These are phyloP conservation scores for Pichia sp. DNA, from an alignment of 1,139 yeast genomes.

Conservation along the genomic window DNA sequence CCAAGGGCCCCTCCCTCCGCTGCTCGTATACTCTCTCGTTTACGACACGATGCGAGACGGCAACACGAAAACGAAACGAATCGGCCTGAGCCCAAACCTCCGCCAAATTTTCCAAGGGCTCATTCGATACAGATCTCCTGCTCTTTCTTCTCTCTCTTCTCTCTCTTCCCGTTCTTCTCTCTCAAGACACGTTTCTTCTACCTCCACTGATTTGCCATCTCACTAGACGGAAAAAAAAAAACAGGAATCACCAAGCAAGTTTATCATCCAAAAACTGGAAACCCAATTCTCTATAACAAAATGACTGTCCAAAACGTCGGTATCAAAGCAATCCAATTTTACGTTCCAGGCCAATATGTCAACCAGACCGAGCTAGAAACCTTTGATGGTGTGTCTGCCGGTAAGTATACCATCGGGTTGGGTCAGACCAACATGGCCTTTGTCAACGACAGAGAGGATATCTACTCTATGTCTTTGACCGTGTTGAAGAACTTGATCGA, in stretches of 20 bases:
- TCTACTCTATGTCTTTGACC: slow-evolving; percentile 86
- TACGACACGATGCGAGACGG: not conserved
- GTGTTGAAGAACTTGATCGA: slow-evolving; percentile 70
- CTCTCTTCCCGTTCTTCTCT: not conserved
- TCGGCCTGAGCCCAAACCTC: not conserved
- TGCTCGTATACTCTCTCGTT: not conserved
- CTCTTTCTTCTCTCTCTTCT: not conserved
- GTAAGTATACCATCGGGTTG: slow-evolving; percentile 96
- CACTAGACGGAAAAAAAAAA: not conserved
- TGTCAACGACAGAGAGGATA: slow-evolving; percentile 96
- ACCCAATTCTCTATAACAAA: not conserved
- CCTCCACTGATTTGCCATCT: not conserved
- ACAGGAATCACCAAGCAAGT: not conserved
- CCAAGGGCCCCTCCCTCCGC: not conserved
- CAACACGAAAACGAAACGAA: not conserved
- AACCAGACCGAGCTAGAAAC: slow-evolving; percentile 85
- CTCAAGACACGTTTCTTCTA: not conserved
- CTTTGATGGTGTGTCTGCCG: slow-evolving; percentile 81
- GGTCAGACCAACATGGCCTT: slow-evolving; percentile 98
- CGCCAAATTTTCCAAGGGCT: not conserved
- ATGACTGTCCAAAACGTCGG: slow-evolving; percentile 69
- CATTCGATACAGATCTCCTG: not conserved
- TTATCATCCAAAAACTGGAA: not conserved
- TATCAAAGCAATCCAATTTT: slow-evolving; percentile 91
- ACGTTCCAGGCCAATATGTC: slow-evolving; percentile 80